These are phyloP conservation scores for Erigeron philadelphicus DNA, from an alignment of 140 eudicot species.

Conservation along the genomic window DNA sequence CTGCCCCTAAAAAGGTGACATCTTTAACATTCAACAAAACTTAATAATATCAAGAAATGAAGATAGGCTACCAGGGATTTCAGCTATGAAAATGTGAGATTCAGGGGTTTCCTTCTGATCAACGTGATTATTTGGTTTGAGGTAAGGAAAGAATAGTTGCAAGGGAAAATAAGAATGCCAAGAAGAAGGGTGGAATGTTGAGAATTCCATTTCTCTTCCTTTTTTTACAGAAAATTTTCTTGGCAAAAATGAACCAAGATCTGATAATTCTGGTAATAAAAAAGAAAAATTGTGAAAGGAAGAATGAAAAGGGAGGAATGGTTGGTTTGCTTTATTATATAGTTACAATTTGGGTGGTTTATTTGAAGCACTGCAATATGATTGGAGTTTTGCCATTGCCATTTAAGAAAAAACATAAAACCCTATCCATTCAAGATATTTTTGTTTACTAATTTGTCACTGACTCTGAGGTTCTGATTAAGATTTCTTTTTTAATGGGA, in stretches of 20 bases:
- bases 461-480: conserved; percentile 20
- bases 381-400: not conserved
- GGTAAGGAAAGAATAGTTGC: conserved; percentile 55
- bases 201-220: conserved; percentile 49
- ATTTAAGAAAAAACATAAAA: conserved; percentile 20
- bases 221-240: conserved; percentile 19
- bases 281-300: conserved; percentile 16
- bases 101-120: conserved; percentile 76
- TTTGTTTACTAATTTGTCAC: conserved; percentile 14
- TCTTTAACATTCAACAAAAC: not conserved
- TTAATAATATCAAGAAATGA: conserved; percentile 12
- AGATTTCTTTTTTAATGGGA: conserved; percentile 20
- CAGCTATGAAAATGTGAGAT: conserved; percentile 79
- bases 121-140: conserved; percentile 50
- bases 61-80: conserved; percentile 55
- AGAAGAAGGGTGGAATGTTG: conserved; percentile 44
- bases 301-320: conserved; percentile 27
- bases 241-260: conserved; percentile 32
- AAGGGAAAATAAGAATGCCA: conserved; percentile 53
- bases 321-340: conserved; percentile 28
- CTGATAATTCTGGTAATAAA: conserved; percentile 2
- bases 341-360: conserved; percentile 26
- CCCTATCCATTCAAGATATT: conserved; percentile 22
- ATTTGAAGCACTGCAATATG: conserved; percentile 27
- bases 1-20: not conserved